phyloP scores from a whole-genome alignment of 1,284 basidiomycete species.

The Marasmius tenuissimus region DNA sequence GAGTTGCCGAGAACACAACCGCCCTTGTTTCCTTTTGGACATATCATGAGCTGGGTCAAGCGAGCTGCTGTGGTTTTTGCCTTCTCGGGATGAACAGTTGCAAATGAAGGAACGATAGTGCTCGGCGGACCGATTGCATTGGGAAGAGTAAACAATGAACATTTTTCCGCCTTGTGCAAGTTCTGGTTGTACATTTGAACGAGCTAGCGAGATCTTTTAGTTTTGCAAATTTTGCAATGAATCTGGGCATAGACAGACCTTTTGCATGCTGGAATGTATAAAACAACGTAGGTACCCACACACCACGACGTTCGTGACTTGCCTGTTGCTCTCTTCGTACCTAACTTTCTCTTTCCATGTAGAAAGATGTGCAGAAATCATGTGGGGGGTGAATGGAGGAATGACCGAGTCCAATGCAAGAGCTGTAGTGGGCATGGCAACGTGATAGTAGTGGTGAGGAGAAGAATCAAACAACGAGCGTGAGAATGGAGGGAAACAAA shows the following conservation, averaged over 20 bases:
- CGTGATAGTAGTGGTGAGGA: neutral
- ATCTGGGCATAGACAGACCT: conserved; percentile 50
- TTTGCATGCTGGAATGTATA: conserved; percentile 85
- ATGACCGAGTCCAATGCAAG: conserved; percentile 55
- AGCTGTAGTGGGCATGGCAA: neutral
- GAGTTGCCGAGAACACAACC: conserved; percentile 27
- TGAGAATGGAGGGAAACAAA: too few relatives aligned
- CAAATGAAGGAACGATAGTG: conserved; percentile 79
- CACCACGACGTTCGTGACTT: conserved; percentile 82
- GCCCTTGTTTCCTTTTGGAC: conserved; percentile 44
- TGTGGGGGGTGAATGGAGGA: conserved; percentile 78
- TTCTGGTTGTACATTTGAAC: conserved; percentile 74
- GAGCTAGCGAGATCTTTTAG: conserved; percentile 50
- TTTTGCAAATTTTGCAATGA: neutral
- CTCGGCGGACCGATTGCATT: conserved; percentile 68
- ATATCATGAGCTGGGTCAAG: conserved; percentile 75
- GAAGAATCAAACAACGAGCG: neutral
- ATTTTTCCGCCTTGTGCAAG: conserved; percentile 66
- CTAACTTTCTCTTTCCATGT: conserved; percentile 92
- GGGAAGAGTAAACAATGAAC: conserved; percentile 83
- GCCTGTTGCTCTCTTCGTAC: conserved; percentile 91
- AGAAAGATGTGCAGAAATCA: conserved; percentile 96
- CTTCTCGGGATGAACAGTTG: conserved; percentile 42
- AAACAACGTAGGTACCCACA: conserved; percentile 98
- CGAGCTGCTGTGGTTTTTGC: conserved; percentile 51